A percentile compares a stretch with the other conserved stretches of the same genome.
Evolutionary conservation across 176 grass and related monocot species (phyloP).

Genomic region (Canna indica): DNA sequence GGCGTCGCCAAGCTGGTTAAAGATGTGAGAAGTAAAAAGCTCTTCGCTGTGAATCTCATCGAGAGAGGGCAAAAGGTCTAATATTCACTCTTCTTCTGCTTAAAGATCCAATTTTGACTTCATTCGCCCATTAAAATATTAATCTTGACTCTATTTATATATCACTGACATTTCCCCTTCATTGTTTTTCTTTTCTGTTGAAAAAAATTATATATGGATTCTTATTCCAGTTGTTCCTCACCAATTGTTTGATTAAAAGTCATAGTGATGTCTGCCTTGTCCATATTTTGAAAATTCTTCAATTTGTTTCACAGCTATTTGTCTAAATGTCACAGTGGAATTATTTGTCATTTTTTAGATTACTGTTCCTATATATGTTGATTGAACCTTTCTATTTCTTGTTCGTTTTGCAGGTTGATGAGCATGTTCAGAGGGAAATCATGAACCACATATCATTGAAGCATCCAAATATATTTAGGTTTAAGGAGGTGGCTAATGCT

Average conservation of each 20-base stretch:
- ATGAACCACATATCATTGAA: constrained; percentile 71
- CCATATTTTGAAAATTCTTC: too few species aligned
- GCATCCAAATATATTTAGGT: constrained; percentile 81
- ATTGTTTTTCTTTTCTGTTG: neutral
- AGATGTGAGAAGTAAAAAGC: constrained; percentile 47
- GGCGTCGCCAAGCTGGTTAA: constrained; percentile 66
- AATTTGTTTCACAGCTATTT: too few species aligned
- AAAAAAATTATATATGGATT: neutral
- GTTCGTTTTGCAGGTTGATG: constrained; percentile 60
- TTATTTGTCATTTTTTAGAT: too few species aligned
- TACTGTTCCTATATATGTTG: neutral
- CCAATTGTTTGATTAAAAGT: neutral
- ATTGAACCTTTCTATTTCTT: neutral
- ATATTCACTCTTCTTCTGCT: neutral
- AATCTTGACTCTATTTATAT: neutral
- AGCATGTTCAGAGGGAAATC: constrained; percentile 84
- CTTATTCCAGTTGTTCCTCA: neutral
- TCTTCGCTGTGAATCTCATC: constrained; percentile 82
- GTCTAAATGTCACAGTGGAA: too few species aligned
- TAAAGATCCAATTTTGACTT: neutral
- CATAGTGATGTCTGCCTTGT: neutral
- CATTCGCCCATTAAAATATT: too few species aligned
- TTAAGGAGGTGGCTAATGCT: constrained; percentile 53
- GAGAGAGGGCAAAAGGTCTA: constrained; percentile 52
- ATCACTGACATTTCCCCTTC: neutral